Conservation (phyloP, 1,284 basidiomycete genomes). For the Chalciporus sp. region DNA sequence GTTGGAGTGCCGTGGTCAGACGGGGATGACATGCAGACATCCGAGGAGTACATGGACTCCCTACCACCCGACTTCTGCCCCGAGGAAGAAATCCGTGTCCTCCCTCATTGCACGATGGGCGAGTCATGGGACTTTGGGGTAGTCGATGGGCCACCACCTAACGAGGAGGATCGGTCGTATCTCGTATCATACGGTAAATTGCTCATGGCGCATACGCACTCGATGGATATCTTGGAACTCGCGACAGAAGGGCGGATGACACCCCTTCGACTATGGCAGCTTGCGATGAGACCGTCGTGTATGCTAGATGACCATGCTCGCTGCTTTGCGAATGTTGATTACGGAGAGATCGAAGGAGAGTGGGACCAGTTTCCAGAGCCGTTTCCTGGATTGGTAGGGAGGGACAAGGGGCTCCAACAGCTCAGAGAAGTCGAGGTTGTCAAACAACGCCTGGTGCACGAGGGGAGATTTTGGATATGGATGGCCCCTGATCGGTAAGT, state of each 20-base stretch:
- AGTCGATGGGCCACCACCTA: background rate
- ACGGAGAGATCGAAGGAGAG: background rate
- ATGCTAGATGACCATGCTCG: too few species aligned
- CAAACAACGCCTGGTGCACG: background rate
- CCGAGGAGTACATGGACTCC: too few species aligned
- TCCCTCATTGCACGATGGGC: too few species aligned
- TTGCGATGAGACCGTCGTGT: background rate
- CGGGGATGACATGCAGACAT: too few species aligned
- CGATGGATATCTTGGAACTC: background rate
- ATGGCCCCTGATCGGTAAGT: background rate
- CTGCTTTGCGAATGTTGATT: background rate
- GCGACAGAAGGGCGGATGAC: background rate
- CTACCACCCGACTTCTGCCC: background rate
- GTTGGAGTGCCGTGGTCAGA: background rate
- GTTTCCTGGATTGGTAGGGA: background rate
- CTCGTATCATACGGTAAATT: background rate
- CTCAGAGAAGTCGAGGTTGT: background rate
- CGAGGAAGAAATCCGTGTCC: background rate
- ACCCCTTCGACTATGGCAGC: background rate
- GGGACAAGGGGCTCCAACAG: background rate
- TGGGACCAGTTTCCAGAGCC: background rate
- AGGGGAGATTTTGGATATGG: background rate
- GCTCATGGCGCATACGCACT: background rate
- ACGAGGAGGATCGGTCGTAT: background rate
- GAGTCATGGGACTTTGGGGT: background rate